Evolutionary conservation across 768 basidiomycete genomes (phyloP).

Genomic region (Boletus rubroflammeus): DNA sequence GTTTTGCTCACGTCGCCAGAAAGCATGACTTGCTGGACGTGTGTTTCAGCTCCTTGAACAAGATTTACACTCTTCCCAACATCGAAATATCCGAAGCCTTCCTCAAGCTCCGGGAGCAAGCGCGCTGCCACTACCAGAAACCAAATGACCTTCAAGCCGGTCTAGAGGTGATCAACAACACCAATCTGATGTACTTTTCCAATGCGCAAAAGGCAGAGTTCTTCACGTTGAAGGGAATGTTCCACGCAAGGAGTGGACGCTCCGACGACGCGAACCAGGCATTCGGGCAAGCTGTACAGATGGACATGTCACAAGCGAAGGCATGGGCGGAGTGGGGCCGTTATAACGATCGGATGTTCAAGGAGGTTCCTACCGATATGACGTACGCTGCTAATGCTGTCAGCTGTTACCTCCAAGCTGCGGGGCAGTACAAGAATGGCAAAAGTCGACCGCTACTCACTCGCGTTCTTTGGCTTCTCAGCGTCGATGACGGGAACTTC

Average conservation of each 20-base stretch:
- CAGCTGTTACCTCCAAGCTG: constrained; percentile 96
- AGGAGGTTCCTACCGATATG: constrained; percentile 73
- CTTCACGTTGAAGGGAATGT: constrained; percentile 98
- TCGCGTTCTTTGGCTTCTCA: constrained; percentile 94
- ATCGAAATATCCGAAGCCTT: constrained; percentile 99
- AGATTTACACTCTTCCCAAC: constrained; percentile 98
- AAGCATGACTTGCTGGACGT: constrained; percentile 96
- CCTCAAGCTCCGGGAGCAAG: constrained; percentile 96
- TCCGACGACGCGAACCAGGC: constrained; percentile 88
- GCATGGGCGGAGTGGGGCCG: constrained; percentile 99
- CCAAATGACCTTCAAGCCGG: constrained; percentile 91
- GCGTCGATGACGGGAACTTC: constrained; percentile 76
- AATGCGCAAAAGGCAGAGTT: constrained; percentile 95
- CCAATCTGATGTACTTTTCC: constrained; percentile 98
- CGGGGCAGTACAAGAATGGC: constrained; percentile 88
- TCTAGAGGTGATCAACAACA: constrained; percentile 98
- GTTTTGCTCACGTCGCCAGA: constrained; percentile 96
- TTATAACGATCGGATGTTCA: constrained; percentile 91
- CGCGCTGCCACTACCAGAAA: constrained; percentile 95
- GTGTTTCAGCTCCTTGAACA: constrained; percentile 90
- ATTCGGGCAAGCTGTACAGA: constrained; percentile 93
- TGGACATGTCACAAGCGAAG: constrained; percentile 92
- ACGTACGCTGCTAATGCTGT: constrained; percentile 85
- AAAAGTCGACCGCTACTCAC: constrained; percentile 90
- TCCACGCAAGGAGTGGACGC: constrained; percentile 82